A percentile compares a stretch with the other conserved stretches of the same genome.
Conservation (phyloP, 441 rosid species). For the Populus tomentosa region DNA sequence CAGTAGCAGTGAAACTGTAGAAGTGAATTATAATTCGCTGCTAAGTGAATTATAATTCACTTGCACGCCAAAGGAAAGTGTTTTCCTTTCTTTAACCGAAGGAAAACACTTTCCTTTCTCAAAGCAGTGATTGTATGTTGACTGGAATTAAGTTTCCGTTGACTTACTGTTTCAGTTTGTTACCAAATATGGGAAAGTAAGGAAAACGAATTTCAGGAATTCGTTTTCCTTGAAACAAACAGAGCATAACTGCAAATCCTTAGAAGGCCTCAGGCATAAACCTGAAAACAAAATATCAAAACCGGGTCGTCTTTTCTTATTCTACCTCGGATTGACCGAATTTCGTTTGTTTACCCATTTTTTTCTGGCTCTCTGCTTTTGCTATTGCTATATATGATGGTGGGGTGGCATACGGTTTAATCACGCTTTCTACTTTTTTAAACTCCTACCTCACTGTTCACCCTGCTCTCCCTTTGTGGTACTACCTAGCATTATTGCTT, state of each 20-base stretch:
- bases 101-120: too few species aligned
- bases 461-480: not conserved
- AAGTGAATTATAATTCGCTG: too few species aligned
- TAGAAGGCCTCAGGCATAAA: not conserved
- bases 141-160: too few species aligned
- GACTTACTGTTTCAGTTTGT: too few species aligned
- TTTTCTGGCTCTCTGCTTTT: not conserved
- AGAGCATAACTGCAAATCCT: not conserved
- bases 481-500: not conserved
- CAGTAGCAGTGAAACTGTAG: too few species aligned
- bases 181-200: too few species aligned
- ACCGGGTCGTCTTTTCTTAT: not conserved
- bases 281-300: not conserved
- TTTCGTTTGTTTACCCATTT: slow-evolving; percentile 1
- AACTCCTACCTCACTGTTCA: not conserved
- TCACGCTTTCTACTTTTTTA: not conserved
- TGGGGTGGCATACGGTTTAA: not conserved
- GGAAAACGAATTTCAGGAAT: too few species aligned
- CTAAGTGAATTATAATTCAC: too few species aligned
- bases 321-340: slow-evolving; percentile 14
- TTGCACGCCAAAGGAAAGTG: too few species aligned
- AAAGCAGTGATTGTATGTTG: too few species aligned
- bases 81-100: too few species aligned
- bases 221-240: too few species aligned
- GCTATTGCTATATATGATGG: slow-evolving; percentile 1